Conservation (phyloP, 139 green algal genomes). For the Chlamydomonas schloesseri region DNA sequence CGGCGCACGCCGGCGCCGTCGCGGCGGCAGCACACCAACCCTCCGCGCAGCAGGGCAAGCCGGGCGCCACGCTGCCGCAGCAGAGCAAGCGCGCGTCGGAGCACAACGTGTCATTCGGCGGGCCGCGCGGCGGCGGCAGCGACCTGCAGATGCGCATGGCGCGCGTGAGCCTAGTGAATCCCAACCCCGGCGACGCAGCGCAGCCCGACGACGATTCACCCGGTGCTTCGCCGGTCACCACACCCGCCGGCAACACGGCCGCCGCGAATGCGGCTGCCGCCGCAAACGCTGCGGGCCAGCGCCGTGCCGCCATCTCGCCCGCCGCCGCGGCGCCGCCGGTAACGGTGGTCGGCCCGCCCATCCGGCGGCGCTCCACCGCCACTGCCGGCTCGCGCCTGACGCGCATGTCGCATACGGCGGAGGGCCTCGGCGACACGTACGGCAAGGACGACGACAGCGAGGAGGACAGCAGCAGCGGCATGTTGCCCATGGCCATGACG, state of each 20-base stretch:
- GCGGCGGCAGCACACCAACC: no score
- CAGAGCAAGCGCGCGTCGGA: constrained; percentile 34
- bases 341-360: neutral
- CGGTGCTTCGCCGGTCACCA: neutral
- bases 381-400: constrained; percentile 26
- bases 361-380: constrained; percentile 35
- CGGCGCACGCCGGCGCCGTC: no score
- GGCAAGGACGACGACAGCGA: constrained; percentile 18
- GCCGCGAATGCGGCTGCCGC: neutral
- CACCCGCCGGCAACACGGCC: neutral
- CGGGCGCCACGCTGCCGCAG: constrained; percentile 15
- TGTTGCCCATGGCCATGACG: neutral
- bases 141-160: constrained; percentile 28
- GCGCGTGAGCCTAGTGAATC: constrained; percentile 22
- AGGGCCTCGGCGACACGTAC: neutral
- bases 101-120: neutral
- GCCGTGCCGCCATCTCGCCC: neutral
- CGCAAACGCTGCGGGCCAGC: neutral
- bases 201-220: neutral
- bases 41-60: constrained; percentile 9
- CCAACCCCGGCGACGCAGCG: neutral
- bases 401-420: constrained; percentile 27
- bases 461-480: neutral
- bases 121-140: neutral
- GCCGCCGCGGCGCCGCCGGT: neutral